phyloP scores from a whole-genome alignment of 2,329 filamentous ascomycete species.

The Pestalotiopsis sp. region DNA sequence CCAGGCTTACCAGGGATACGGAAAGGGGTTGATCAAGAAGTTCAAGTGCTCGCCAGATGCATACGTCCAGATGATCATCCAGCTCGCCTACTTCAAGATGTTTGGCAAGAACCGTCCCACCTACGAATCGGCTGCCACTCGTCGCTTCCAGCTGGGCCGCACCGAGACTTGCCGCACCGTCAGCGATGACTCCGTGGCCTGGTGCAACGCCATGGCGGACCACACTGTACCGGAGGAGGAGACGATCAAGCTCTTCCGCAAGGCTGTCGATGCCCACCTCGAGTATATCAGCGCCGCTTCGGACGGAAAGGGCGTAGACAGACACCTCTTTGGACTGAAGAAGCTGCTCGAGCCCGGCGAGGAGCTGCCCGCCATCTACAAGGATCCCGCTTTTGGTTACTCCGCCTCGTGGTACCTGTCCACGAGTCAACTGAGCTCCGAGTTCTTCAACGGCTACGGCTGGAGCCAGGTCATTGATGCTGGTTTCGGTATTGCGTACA shows the following conservation, averaged over 20 bases:
- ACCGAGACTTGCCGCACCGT: slow-evolving; percentile 95
- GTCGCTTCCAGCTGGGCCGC: slow-evolving; percentile 93
- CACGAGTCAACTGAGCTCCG: slow-evolving; percentile 85
- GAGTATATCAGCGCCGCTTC: slow-evolving; percentile 90
- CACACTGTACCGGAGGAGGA: slow-evolving; percentile 62
- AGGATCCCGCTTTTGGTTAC: slow-evolving; percentile 85
- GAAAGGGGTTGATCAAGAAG: slow-evolving; percentile 98
- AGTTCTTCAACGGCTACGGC: slow-evolving; percentile 98
- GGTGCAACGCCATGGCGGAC: slow-evolving; percentile 86
- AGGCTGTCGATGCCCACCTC: slow-evolving; percentile 78
- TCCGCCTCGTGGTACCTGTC: slow-evolving; percentile 87
- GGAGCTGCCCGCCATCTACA: slow-evolving; percentile 79
- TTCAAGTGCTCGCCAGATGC: slow-evolving; percentile 98
- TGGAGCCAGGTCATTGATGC: slow-evolving; percentile 98
- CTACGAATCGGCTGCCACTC: slow-evolving; percentile 93
- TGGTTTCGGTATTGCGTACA: slow-evolving; percentile 97
- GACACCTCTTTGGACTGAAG: slow-evolving; percentile 97
- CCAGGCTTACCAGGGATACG: slow-evolving; percentile 95
- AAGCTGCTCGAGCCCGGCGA: slow-evolving; percentile 81
- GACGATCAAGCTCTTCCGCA: slow-evolving; percentile 75
- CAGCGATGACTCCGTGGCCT: slow-evolving; percentile 87
- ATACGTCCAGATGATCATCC: slow-evolving; percentile 98
- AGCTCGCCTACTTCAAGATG: slow-evolving; percentile 98
- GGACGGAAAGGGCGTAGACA: slow-evolving; percentile 91
- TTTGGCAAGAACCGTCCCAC: slow-evolving; percentile 97